Conservation (phyloP, 2,329 filamentous ascomycete species). For the Clarireedia monteithiana region DNA sequence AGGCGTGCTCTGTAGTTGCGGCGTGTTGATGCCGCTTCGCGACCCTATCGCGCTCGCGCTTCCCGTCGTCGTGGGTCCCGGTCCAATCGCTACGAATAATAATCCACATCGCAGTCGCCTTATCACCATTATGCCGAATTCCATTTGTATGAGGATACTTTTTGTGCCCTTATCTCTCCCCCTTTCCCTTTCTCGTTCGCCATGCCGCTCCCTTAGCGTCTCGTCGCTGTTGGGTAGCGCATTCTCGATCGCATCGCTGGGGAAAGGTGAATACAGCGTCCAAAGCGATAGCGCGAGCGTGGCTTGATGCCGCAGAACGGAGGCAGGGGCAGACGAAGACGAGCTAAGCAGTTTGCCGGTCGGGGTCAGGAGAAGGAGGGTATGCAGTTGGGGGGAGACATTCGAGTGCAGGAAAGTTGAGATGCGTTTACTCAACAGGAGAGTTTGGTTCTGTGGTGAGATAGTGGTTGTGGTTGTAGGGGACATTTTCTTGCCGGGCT, state of each 20-base stretch:
- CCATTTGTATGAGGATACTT: constrained; percentile 41
- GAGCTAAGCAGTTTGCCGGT: constrained; percentile 58
- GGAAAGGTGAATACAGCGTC: constrained; percentile 43
- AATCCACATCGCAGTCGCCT: constrained; percentile 50
- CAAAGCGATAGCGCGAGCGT: constrained; percentile 57
- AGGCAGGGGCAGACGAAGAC: constrained; percentile 47
- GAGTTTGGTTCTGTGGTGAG: constrained; percentile 21
- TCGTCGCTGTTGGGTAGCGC: constrained; percentile 1
- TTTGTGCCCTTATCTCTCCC: constrained; percentile 15
- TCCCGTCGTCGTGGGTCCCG: constrained; percentile 25
- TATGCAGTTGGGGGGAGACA: constrained; percentile 45
- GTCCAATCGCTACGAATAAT: constrained; percentile 53
- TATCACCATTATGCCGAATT: constrained; percentile 48
- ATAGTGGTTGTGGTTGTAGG: constrained; percentile 3
- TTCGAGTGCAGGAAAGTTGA: constrained; percentile 55
- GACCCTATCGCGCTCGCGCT: background rate
- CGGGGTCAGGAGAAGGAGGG: constrained; percentile 50
- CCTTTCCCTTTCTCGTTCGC: background rate
- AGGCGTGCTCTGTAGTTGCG: background rate
- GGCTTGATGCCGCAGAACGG: constrained; percentile 52
- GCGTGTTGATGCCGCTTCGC: background rate
- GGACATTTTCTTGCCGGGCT: too few relatives aligned
- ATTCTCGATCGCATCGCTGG: constrained; percentile 21
- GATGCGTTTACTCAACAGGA: constrained; percentile 57
- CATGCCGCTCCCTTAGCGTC: background rate